phyloP scores from a whole-genome alignment of 306 rosid genomes.

The Lathyrus aphaca region DNA sequence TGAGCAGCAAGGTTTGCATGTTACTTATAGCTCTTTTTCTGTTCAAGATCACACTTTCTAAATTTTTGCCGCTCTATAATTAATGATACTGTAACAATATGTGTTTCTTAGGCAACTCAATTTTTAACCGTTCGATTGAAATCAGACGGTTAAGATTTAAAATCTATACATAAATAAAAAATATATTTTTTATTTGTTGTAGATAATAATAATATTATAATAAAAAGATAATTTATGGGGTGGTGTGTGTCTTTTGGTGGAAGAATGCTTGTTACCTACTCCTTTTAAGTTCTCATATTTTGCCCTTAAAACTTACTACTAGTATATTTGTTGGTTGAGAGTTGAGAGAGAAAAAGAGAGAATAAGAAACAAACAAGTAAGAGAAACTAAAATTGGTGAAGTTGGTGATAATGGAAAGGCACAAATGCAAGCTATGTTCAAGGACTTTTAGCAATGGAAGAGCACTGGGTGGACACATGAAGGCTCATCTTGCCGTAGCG shows the following conservation, averaged over 20 bases:
- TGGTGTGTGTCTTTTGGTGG: constrained; percentile 69
- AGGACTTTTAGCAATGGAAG: constrained; percentile 69
- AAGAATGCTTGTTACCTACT: constrained; percentile 98
- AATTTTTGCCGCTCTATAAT: constrained; percentile 47
- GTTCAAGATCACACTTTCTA: constrained; percentile 54
- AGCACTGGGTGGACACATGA: constrained; percentile 97
- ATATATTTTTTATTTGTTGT: background rate
- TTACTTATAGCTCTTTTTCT: constrained; percentile 62
- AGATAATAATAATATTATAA: background rate
- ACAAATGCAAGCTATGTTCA: constrained; percentile 90
- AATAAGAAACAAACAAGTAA: background rate
- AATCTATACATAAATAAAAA: background rate
- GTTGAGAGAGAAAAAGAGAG: constrained; percentile 1
- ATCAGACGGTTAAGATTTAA: background rate
- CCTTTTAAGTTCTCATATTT: constrained; percentile 64
- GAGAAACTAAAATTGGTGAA: background rate
- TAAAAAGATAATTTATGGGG: constrained; percentile 45
- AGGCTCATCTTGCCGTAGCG: constrained; percentile 64
- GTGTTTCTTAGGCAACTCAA: no score
- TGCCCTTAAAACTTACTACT: constrained; percentile 37
- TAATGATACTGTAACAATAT: constrained; percentile 31
- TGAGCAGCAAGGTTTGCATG: constrained; percentile 75
- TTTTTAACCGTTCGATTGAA: background rate
- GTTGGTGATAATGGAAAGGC: constrained; percentile 58
- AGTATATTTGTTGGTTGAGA: background rate